These are phyloP conservation scores for Nyssa sinensis DNA, from an alignment of 148 eudicot genomes.

Conservation along the genomic window DNA sequence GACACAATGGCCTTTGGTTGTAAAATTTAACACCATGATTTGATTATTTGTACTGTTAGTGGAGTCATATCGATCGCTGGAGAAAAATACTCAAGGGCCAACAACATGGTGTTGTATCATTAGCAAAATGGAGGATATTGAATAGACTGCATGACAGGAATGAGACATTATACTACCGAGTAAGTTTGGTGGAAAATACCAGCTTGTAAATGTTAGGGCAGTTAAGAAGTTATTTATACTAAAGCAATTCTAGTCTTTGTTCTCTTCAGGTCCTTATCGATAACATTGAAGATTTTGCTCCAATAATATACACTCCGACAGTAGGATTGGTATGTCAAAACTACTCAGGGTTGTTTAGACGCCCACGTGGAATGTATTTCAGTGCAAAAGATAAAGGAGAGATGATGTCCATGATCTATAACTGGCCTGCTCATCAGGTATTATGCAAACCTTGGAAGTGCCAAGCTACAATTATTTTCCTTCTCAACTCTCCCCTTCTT, in stretches of 20 bases:
- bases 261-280: constrained; percentile 85
- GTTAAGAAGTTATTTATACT: constrained; percentile 9
- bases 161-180: constrained; percentile 91
- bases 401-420: constrained; percentile 99
- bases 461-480: not conserved
- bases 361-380: constrained; percentile 99
- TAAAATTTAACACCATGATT: constrained; percentile 3
- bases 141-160: constrained; percentile 96
- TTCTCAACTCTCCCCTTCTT: not conserved
- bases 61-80: constrained; percentile 83
- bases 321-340: constrained; percentile 99
- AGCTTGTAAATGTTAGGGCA: not conserved
- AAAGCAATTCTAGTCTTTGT: constrained; percentile 25
- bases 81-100: constrained; percentile 82
- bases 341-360: constrained; percentile 96
- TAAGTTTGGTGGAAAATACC: constrained; percentile 39
- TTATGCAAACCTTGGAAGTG: constrained; percentile 9
- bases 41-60: constrained; percentile 42
- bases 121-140: constrained; percentile 95
- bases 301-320: constrained; percentile 97
- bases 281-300: constrained; percentile 89
- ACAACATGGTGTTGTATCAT: constrained; percentile 52
- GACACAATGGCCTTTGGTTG: not conserved
- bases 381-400: constrained; percentile 98
- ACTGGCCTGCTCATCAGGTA: constrained; percentile 91